phyloP scores from a whole-genome alignment of 768 basidiomycete species.

The Rhizopogon vinicolor region DNA sequence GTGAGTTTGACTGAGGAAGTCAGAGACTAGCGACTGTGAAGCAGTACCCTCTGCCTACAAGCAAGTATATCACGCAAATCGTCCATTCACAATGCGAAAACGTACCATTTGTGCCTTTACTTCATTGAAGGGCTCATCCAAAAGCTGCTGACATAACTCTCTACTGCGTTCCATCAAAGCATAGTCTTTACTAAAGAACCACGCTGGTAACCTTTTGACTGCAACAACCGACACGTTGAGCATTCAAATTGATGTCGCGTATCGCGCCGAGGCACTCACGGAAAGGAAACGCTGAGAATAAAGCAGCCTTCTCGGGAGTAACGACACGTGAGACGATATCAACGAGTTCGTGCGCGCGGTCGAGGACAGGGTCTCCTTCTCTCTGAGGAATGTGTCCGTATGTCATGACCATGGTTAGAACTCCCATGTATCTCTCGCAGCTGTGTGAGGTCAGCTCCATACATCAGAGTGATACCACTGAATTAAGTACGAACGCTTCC shows the following conservation, averaged over 20 bases:
- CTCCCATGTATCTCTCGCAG: conserved; percentile 19
- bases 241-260: background rate
- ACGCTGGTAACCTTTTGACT: background rate
- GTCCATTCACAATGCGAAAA: background rate
- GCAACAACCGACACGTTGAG: no score
- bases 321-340: conserved; percentile 3
- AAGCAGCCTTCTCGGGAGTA: background rate
- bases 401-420: conserved; percentile 18
- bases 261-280: background rate
- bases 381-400: conserved; percentile 17
- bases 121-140: background rate
- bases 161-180: background rate
- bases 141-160: background rate
- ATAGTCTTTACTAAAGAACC: background rate
- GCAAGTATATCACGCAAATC: background rate
- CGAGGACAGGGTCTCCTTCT: conserved; percentile 11
- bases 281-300: conserved; percentile 3
- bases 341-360: conserved; percentile 19
- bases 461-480: background rate
- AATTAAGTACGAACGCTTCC: conserved; percentile 11
- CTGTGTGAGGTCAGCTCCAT: background rate
- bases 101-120: background rate
- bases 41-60: background rate
- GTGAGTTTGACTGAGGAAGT: background rate
- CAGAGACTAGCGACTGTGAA: background rate